Conservation (phyloP, 352 stramenopile species). For the Globisporangium nagaii region DNA sequence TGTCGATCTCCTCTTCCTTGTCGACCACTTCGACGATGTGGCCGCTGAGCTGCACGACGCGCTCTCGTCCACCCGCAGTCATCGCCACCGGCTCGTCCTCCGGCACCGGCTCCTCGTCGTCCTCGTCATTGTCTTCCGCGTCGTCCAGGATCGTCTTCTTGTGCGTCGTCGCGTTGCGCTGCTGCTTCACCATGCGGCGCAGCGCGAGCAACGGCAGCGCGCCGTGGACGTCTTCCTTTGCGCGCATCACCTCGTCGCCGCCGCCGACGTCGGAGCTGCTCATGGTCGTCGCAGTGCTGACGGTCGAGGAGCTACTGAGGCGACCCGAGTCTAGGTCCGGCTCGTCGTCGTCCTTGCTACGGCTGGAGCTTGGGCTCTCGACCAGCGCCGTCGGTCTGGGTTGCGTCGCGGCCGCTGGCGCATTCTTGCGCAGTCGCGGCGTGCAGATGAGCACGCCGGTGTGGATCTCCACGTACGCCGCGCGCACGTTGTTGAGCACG, state of each 20-base stretch:
- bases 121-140: constrained; percentile 15
- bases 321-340: not conserved
- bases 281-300: constrained; percentile 10
- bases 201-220: constrained; percentile 39
- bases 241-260: not conserved
- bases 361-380: not conserved
- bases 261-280: constrained; percentile 6
- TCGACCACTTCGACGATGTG: constrained; percentile 57
- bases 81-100: constrained; percentile 4
- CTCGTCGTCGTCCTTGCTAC: not conserved
- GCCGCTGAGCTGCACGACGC: constrained; percentile 56
- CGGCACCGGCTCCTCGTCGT: constrained; percentile 7
- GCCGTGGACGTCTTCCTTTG: not conserved
- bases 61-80: constrained; percentile 12
- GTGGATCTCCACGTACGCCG: constrained; percentile 56
- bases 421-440: constrained; percentile 9
- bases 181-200: constrained; percentile 31
- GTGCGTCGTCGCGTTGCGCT: constrained; percentile 7
- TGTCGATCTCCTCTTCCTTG: constrained; percentile 32
- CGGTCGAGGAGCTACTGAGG: constrained; percentile 11
- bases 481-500: constrained; percentile 43
- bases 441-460: constrained; percentile 50
- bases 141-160: constrained; percentile 26
- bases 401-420: not conserved
- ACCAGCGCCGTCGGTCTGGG: not conserved